Evolutionary conservation across 257 asterid genomes (phyloP), one percentile per base, ranked within the genome.

Genomic region (Plectranthus barbatus): DNA sequence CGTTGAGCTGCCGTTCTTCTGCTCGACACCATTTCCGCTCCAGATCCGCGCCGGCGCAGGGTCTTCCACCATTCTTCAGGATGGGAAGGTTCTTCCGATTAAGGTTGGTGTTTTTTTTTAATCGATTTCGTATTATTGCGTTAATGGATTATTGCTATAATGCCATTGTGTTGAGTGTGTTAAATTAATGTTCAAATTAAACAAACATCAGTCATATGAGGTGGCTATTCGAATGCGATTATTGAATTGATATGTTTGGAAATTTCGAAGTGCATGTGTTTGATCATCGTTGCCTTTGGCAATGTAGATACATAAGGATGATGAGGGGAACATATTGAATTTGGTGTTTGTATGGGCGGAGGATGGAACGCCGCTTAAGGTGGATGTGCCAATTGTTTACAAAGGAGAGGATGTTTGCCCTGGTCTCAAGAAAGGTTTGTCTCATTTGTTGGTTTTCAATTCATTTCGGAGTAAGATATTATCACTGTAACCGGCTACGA

Each of bases 271-370:
- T 24, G 21, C 20, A 23, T 10, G 4, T 36, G 49, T 51, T 64
- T 80, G 70, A 62, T 57, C 21, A 9, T 36, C 45, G 58, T 7
- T 45, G 5, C 24, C 59, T 63, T 68, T 24, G 49, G 9, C 37
- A 37, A 56, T 42, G 33, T 75, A 92, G 99, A 40, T 92, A 62
- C 97, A 86, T 60, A 74, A 42, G 82, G 86, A 89, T 67, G 84
- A 80, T 66, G 86, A 82, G 23, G 99, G 97, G 65, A 84, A 75
- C 69, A 78, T 92, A 71, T 60, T 89, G 85, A 92, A 92, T 73
- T 74, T 92, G 87, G 97, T 89, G 59, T 78, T 92, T 40, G 95
- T 84, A 2, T 92, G 97, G 99, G 97, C 95, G n/a, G 97, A 92
- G 76, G 95, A 89, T 10, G 95, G 96, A 31, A 73, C 90, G 4